Conservation (phyloP, 75 land plant genomes). For the Chamaecyparis obtusa region DNA sequence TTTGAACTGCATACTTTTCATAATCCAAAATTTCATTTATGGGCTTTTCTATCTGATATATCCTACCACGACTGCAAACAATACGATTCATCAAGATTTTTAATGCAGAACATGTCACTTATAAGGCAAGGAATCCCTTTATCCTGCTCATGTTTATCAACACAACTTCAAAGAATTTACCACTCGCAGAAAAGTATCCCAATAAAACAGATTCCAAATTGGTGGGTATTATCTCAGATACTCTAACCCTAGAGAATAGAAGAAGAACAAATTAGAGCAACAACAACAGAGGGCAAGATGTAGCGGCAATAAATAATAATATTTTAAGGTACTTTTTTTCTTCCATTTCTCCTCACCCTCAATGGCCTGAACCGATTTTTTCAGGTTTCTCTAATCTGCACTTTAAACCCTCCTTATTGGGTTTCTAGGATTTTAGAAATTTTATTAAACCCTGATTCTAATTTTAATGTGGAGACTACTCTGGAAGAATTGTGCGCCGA, state of each 20-base stretch:
- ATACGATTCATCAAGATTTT: neutral
- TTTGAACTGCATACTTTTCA: no score
- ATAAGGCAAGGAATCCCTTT: neutral
- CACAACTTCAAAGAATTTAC: neutral
- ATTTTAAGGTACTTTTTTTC: neutral
- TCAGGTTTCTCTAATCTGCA: conserved; percentile 31
- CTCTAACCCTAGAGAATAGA: neutral
- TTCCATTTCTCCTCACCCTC: conserved; percentile 30
- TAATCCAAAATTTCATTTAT: no score
- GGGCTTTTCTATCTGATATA: no score
- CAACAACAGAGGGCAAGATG: neutral
- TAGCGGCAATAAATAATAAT: neutral
- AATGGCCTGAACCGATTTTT: conserved; percentile 36
- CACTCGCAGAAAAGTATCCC: neutral
- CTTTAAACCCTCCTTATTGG: conserved; percentile 53
- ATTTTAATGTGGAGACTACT: conserved; percentile 13
- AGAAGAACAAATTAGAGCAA: neutral
- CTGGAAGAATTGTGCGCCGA: conserved; percentile 36
- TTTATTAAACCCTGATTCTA: conserved; percentile 14
- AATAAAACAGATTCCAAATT: neutral
- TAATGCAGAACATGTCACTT: neutral
- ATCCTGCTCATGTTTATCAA: neutral
- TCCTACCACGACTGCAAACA: no score
- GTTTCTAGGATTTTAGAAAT: conserved; percentile 27
- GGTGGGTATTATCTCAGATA: neutral